phyloP scores from a whole-genome alignment of 352 stramenopile genomes.

The Globisporangium nodosum region DNA sequence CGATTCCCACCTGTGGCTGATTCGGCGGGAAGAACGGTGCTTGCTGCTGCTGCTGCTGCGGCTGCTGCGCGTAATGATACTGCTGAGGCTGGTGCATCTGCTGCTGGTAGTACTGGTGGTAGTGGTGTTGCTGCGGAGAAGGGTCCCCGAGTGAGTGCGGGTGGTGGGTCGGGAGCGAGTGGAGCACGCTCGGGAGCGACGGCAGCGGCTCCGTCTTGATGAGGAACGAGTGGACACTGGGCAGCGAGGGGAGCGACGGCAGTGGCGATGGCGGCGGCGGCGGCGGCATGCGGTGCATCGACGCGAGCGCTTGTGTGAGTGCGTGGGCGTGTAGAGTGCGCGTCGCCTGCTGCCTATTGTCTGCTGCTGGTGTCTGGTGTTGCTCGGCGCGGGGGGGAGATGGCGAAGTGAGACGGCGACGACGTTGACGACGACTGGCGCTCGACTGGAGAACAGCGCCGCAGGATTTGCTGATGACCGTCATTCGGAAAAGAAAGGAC shows the following conservation, averaged over 20 bases:
- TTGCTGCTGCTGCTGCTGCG: background rate
- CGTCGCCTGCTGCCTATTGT: background rate
- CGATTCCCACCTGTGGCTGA: conserved; percentile 8
- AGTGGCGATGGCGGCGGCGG: background rate
- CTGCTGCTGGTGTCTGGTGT: background rate
- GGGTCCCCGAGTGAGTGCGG: background rate
- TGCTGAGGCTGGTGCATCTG: background rate
- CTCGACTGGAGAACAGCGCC: background rate
- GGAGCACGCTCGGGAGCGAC: conserved; percentile 12
- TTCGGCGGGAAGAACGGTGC: background rate
- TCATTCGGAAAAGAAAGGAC: too few relatives aligned
- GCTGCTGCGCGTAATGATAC: background rate
- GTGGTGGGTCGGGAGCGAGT: conserved; percentile 2
- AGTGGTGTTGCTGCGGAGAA: background rate
- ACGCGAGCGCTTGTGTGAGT: background rate
- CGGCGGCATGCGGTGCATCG: conserved; percentile 10
- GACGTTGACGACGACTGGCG: background rate
- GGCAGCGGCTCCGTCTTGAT: conserved; percentile 14
- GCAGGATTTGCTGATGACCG: conserved; percentile 1
- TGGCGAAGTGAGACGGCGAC: conserved; percentile 8
- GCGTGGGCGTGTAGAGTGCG: background rate
- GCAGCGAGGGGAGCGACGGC: conserved; percentile 3
- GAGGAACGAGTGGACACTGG: conserved; percentile 9
- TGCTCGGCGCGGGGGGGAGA: background rate
- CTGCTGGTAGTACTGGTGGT: background rate